phyloP scores from a whole-genome alignment of 1,284 basidiomycete species.

The Moesziomyces sp. region DNA sequence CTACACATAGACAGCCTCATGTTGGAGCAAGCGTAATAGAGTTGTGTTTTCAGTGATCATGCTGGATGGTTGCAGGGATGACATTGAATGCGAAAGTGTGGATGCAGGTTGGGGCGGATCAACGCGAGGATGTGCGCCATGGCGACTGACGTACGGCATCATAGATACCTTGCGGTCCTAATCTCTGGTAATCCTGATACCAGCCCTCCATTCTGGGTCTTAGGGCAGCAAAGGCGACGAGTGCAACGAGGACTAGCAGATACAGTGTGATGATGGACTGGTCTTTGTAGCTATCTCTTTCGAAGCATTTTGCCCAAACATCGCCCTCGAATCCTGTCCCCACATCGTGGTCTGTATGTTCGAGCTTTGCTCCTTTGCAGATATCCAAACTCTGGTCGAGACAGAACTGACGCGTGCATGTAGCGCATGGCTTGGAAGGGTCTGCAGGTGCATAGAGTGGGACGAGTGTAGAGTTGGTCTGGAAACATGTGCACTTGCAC shows the following conservation, averaged over 20 bases:
- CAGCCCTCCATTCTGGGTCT: slow-evolving; percentile 27
- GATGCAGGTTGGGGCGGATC: no score
- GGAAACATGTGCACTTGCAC: slow-evolving; percentile 68
- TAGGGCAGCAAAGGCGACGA: slow-evolving; percentile 30
- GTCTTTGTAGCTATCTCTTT: slow-evolving; percentile 63
- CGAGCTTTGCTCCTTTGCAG: slow-evolving; percentile 63
- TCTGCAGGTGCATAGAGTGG: slow-evolving; percentile 59
- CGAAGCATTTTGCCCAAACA: slow-evolving; percentile 67
- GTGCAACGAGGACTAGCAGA: slow-evolving; percentile 44
- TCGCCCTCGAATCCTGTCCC: slow-evolving; percentile 67
- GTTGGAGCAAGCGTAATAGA: no score
- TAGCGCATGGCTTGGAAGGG: slow-evolving; percentile 59
- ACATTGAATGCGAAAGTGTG: no score
- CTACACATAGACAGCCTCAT: background rate
- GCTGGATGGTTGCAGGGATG: no score
- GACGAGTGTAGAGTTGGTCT: slow-evolving; percentile 65
- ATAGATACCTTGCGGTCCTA: slow-evolving; percentile 26
- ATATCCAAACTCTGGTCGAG: slow-evolving; percentile 60
- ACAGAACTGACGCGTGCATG: slow-evolving; percentile 67
- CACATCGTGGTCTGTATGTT: slow-evolving; percentile 61
- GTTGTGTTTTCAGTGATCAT: background rate
- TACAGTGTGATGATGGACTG: slow-evolving; percentile 62
- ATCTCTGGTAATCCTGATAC: slow-evolving; percentile 16
- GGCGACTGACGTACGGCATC: slow-evolving; percentile 29
- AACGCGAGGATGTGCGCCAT: slow-evolving; percentile 8